These are phyloP conservation scores for Nemophila menziesii DNA, from an alignment of 257 asterid species.

Conservation along the genomic window DNA sequence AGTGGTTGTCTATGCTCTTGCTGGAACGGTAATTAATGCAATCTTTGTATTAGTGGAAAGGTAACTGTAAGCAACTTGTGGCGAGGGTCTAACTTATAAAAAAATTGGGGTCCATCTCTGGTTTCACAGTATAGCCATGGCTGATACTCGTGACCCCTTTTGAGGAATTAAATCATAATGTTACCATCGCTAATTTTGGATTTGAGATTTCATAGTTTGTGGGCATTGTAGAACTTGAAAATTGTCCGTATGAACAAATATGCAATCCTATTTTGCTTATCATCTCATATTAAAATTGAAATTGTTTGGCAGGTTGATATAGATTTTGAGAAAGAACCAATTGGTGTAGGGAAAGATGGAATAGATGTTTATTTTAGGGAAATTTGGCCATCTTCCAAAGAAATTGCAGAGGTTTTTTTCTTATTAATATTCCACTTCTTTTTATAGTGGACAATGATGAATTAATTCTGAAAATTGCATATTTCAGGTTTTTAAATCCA, in stretches of 20 bases:
- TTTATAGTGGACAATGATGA: conserved; percentile 1
- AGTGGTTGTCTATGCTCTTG: conserved; percentile 96
- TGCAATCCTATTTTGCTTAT: background rate
- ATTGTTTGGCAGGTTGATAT: conserved; percentile 58
- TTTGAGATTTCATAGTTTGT: too few species aligned
- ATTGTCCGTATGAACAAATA: background rate
- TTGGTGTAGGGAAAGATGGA: conserved; percentile 82
- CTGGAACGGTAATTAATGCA: conserved; percentile 64
- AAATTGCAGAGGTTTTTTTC: conserved; percentile 65
- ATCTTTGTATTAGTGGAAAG: background rate
- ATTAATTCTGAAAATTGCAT: conserved; percentile 8
- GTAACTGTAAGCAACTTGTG: background rate
- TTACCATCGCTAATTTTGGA: too few species aligned
- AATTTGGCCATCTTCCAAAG: conserved; percentile 90
- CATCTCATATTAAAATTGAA: background rate
- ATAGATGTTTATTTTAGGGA: conserved; percentile 75
- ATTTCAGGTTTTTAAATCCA: conserved; percentile 68
- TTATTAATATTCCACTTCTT: conserved; percentile 5
- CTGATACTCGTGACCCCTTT: too few species aligned
- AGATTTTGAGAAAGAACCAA: conserved; percentile 88
- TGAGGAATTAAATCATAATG: too few species aligned
- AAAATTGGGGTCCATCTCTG: too few species aligned
- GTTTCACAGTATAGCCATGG: too few species aligned
- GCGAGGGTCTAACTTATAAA: background rate
- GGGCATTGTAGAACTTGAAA: background rate